Evolutionary conservation across 495 filamentous ascomycete genomes (phyloP), one percentile per base, ranked within the genome.

Genomic region (Aspergillus sclerotiicarbonarius): DNA sequence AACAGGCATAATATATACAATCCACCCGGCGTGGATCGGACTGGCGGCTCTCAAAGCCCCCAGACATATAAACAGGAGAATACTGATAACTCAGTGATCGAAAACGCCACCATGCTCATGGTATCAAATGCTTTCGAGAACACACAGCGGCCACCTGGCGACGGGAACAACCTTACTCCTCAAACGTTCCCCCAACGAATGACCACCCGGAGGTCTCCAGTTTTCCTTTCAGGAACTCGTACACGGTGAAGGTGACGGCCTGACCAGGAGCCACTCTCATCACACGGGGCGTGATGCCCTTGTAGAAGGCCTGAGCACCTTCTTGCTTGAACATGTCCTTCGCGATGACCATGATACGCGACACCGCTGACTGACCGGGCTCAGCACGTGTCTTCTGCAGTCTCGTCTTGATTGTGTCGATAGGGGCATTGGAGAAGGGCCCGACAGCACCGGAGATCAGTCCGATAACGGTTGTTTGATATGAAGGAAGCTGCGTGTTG

Each of bases 391-490:
- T 95, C 74, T 90, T 93, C 76, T 99, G 94, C 67, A 99, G 76
- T 10, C 94, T 78, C 25, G 94, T 99, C 84, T 99, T 98, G 77
- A 99, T 98, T 43, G 94, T 99, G 70, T 99, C 94, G 69, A 99
- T 98, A 16, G 94, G 94, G 6, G 94, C 94, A 71, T 99, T 99
- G 58, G 87, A 91, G 62, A 99, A 80, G 44, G 94, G 94, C 0
- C 94, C 94, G 83, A 98, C 94, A 39, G 95, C 94, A 57, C 94
- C 94, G 51, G 85, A 90, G 37, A 98, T 87, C 37, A 99, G 80
- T 19, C 94, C 94, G 62, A 98, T 95, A 6, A 93, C 20, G 35
- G 90, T 90, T 16, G 94, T 98, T 77, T 99, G 90, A 73, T 88
- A 98, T 43, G 83, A 80, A 4, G 94, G 93, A 15, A 99, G 79